Evolutionary conservation across 1,284 basidiomycete genomes (phyloP).

Genomic region (Wolfiporia cocos): DNA sequence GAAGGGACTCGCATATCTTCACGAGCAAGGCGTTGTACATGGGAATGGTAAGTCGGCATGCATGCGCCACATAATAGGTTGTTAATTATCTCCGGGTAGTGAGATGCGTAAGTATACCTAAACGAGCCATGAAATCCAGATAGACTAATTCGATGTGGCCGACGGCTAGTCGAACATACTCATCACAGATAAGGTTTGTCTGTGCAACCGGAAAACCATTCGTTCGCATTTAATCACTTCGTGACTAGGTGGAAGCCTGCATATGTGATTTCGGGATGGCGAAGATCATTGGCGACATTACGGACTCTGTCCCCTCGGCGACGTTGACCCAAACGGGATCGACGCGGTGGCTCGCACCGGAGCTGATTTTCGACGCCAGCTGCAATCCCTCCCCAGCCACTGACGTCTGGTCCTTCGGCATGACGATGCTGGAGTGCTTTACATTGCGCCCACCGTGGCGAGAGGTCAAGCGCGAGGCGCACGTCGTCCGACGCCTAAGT

Average conservation of each 20-base stretch:
- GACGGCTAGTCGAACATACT: constrained; percentile 54
- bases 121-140: constrained; percentile 4
- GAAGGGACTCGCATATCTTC: constrained; percentile 47
- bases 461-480: constrained; percentile 38
- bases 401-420: constrained; percentile 52
- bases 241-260: constrained; percentile 41
- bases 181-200: constrained; percentile 31
- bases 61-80: too few relatives aligned
- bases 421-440: constrained; percentile 49
- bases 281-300: constrained; percentile 49
- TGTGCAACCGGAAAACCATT: too few relatives aligned
- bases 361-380: constrained; percentile 37
- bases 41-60: constrained; percentile 53
- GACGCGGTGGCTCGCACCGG: constrained; percentile 53
- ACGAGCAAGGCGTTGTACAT: constrained; percentile 41
- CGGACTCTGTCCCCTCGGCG: constrained; percentile 35
- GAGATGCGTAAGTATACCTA: constrained; percentile 44
- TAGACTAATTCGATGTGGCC: too few relatives aligned
- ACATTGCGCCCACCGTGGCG: constrained; percentile 44
- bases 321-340: constrained; percentile 38
- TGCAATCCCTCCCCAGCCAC: constrained; percentile 35
- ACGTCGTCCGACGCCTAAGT: constrained; percentile 34
- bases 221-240: neutral
- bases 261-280: constrained; percentile 60
- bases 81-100: constrained; percentile 27